Evolutionary conservation across 352 stramenopile species (phyloP).

Genomic region (Globisporangium sylvaticum): DNA sequence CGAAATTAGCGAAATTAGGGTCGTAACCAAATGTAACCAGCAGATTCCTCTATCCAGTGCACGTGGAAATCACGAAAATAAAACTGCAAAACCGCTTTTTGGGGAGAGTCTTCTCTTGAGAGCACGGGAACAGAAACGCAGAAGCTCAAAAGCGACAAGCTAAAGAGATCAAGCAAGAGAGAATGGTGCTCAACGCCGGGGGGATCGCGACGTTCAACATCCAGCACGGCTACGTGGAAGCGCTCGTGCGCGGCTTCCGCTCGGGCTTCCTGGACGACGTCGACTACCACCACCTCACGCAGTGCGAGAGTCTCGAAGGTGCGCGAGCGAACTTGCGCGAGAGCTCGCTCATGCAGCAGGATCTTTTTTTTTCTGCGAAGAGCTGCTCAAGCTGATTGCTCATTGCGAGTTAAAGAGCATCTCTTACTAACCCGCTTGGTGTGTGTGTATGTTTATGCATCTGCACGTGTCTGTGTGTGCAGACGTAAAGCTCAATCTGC

Average conservation of each 20-base stretch:
- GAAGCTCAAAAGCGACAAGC: too few relatives aligned
- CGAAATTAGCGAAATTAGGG: too few relatives aligned
- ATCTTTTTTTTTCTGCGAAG: constrained; percentile 13
- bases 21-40: too few relatives aligned
- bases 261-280: constrained; percentile 87
- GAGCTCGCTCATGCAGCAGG: not conserved
- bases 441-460: not conserved
- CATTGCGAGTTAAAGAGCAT: not conserved
- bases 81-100: too few relatives aligned
- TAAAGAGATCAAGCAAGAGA: constrained; percentile 6
- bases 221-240: constrained; percentile 96
- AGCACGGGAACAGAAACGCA: too few relatives aligned
- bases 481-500: constrained; percentile 94
- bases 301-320: constrained; percentile 91
- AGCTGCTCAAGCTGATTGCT: not conserved
- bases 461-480: not conserved
- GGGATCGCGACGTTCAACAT: constrained; percentile 97
- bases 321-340: not conserved
- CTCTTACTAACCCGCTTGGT: not conserved
- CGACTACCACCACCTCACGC: constrained; percentile 88
- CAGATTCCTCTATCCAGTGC: too few relatives aligned
- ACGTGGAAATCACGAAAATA: too few relatives aligned
- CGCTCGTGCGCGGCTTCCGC: constrained; percentile 95
- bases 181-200: constrained; percentile 71
- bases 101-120: too few relatives aligned